Evolutionary conservation across 176 grass and related monocot species (phyloP).

Genomic region (Elaeis guineensis): DNA sequence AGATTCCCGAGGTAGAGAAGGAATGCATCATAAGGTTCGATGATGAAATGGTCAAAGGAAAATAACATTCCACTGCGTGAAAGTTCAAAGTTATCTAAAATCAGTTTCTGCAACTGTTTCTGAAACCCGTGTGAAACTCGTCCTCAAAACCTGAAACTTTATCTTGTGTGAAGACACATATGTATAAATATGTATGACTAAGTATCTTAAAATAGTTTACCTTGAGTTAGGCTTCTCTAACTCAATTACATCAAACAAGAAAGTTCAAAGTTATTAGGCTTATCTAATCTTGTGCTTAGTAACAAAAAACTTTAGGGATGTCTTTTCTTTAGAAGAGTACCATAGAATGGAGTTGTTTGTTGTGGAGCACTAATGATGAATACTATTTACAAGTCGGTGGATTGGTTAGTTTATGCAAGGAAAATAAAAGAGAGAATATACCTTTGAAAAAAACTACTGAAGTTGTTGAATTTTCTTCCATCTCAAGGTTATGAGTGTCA

Average conservation of each 20-base stretch:
- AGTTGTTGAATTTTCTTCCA: conserved; percentile 95
- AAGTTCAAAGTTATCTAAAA: too few species aligned
- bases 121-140: too few species aligned
- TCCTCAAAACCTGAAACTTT: too few species aligned
- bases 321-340: too few species aligned
- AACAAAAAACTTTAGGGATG: neutral
- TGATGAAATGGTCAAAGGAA: neutral
- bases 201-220: too few species aligned
- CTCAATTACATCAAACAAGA: too few species aligned
- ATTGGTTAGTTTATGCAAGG: neutral
- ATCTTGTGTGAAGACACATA: too few species aligned
- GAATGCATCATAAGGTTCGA: conserved; percentile 47
- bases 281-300: conserved; percentile 1
- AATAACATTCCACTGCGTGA: neutral
- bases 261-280: neutral
- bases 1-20: conserved; percentile 9
- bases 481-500: too few species aligned
- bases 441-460: conserved; percentile 34
- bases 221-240: too few species aligned
- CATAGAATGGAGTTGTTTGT: conserved; percentile 1
- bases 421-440: neutral
- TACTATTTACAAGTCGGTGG: too few species aligned
- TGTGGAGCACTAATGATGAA: conserved; percentile 7
- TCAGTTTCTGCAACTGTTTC: too few species aligned
- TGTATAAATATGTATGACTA: too few species aligned